These are phyloP conservation scores for Lodderomyces orthopsilosis DNA, from an alignment of 1,139 yeast genomes.

Conservation along the genomic window DNA sequence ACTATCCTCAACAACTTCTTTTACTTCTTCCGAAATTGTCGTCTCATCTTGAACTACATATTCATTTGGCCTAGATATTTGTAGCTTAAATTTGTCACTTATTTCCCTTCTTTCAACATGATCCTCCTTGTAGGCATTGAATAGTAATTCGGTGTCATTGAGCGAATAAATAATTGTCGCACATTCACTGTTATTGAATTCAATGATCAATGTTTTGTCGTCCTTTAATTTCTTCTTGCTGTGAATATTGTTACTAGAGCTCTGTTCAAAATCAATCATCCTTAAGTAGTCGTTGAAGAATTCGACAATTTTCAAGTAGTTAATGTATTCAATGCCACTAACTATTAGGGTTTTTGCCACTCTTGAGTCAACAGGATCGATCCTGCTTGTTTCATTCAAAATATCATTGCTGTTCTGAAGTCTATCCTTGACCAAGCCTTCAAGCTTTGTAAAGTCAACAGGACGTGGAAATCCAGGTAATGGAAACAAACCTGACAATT, in stretches of 20 bases:
- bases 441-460: slow-evolving; percentile 53
- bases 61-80: slow-evolving; percentile 54
- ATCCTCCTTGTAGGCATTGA: slow-evolving; percentile 27
- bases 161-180: slow-evolving; percentile 60
- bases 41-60: slow-evolving; percentile 45
- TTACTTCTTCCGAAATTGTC: slow-evolving; percentile 10
- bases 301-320: slow-evolving; percentile 40
- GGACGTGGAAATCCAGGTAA: slow-evolving; percentile 68
- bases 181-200: slow-evolving; percentile 50
- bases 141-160: slow-evolving; percentile 33
- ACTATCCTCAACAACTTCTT: slow-evolving; percentile 30
- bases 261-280: slow-evolving; percentile 32
- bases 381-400: slow-evolving; percentile 38
- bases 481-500: slow-evolving; percentile 77
- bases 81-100: slow-evolving; percentile 12
- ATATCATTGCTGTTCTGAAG: slow-evolving; percentile 41
- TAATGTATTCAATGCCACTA: slow-evolving; percentile 40
- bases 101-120: slow-evolving; percentile 12
- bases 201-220: slow-evolving; percentile 43
- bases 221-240: slow-evolving; percentile 34
- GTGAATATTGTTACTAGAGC: slow-evolving; percentile 29
- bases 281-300: slow-evolving; percentile 42
- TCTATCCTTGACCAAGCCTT: slow-evolving; percentile 43
- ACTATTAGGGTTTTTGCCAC: slow-evolving; percentile 50
- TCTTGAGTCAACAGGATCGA: slow-evolving; percentile 53